Evolutionary conservation across 768 basidiomycete species (phyloP).

Genomic region (Cubamyces lactineus): DNA sequence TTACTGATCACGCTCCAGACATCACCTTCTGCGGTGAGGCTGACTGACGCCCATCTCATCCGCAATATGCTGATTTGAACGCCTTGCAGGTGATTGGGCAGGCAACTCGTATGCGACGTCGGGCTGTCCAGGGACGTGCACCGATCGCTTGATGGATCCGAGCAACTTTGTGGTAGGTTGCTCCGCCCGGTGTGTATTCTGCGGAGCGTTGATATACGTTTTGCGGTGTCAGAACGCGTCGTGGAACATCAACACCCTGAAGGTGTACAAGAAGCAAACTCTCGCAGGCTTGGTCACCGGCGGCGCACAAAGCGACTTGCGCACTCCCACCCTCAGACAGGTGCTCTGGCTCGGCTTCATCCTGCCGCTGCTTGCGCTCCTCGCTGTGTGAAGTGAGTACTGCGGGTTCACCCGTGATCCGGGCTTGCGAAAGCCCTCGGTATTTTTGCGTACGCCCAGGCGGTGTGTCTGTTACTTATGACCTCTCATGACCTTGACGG

Average conservation of each 20-base stretch:
- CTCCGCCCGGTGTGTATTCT: not conserved
- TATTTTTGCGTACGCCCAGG: constrained; percentile 1
- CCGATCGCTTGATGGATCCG: constrained; percentile 64
- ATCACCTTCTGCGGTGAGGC: constrained; percentile 78
- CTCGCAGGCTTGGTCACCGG: constrained; percentile 41
- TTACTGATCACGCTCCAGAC: constrained; percentile 46
- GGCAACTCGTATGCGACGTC: constrained; percentile 78
- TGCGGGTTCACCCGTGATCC: not conserved
- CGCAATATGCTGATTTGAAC: constrained; percentile 6
- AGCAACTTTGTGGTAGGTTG: constrained; percentile 67
- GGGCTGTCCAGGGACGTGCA: constrained; percentile 76
- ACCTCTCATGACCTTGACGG: constrained; percentile 10
- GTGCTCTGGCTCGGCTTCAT: constrained; percentile 9
- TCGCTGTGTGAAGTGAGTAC: constrained; percentile 7
- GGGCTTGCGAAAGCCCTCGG: not conserved
- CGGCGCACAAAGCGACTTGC: constrained; percentile 16
- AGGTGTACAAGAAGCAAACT: constrained; percentile 67
- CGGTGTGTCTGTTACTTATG: not conserved
- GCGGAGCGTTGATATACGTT: constrained; percentile 5
- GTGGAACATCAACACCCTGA: constrained; percentile 79
- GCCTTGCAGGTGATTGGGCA: constrained; percentile 72
- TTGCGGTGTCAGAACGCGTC: constrained; percentile 61
- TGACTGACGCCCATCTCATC: constrained; percentile 23
- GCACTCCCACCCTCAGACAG: constrained; percentile 4
- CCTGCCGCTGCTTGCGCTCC: constrained; percentile 8